Percentiles rank a stretch among this genome's conserved stretches.
Evolutionary conservation across 2,329 filamentous ascomycete genomes (phyloP).

Genomic region (Fusarium sp.): DNA sequence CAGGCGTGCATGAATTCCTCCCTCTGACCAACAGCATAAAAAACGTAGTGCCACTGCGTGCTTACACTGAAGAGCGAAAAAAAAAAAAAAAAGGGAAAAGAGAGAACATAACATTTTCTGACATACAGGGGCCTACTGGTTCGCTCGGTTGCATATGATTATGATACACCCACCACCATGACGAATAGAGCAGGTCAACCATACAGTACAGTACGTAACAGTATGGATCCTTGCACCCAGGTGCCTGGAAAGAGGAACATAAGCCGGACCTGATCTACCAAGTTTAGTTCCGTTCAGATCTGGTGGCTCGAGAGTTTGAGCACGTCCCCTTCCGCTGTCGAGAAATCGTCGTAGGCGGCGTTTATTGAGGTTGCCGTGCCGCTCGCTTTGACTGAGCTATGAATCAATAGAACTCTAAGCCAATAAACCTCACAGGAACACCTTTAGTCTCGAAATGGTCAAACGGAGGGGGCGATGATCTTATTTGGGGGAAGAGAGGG

Average conservation of each 20-base stretch:
- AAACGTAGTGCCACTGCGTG: not conserved
- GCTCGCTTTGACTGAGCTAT: not conserved
- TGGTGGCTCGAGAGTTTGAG: constrained; percentile 1
- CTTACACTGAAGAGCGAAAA: not conserved
- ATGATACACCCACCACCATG: constrained; percentile 6
- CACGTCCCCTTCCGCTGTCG: not conserved
- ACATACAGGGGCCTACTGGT: not conserved
- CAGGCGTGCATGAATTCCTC: constrained; percentile 1
- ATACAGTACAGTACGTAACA: constrained; percentile 6
- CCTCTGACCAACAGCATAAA: not conserved
- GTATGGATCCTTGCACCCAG: not conserved
- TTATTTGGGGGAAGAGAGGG: not conserved
- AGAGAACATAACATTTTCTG: not conserved
- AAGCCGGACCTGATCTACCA: not conserved
- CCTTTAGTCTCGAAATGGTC: not conserved
- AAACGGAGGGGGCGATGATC: not conserved
- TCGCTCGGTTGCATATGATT: constrained; percentile 11
- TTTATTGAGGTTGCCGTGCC: not conserved
- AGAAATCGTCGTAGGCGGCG: not conserved
- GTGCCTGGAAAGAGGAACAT: not conserved
- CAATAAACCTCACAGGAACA: not conserved
- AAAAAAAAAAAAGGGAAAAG: not conserved
- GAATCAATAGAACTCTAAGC: not conserved
- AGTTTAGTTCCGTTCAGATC: not conserved
- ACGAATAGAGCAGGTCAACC: constrained; percentile 9